phyloP scores from a whole-genome alignment of 192 early-diverging fungal genomes.

The Coemansia pectinata region DNA sequence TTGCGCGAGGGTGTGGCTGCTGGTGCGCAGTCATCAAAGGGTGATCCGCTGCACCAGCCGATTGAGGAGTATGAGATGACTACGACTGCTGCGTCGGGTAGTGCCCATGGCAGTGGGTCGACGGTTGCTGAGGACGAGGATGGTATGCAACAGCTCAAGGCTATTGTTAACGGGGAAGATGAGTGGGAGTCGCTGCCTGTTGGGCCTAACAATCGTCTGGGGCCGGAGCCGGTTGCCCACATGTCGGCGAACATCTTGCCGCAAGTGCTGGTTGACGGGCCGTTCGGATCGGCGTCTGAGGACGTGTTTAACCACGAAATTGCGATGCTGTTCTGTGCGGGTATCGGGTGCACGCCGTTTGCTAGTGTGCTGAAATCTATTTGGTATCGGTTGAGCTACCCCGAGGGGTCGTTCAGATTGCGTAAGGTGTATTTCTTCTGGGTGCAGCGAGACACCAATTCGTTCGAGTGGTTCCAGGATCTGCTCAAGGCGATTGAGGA shows the following conservation, averaged over 20 bases:
- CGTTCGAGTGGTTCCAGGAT: constrained; percentile 89
- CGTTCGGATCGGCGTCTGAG: constrained; percentile 77
- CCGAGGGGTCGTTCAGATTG: constrained; percentile 54
- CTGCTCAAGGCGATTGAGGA: constrained; percentile 79
- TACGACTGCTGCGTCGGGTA: not conserved
- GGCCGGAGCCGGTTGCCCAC: constrained; percentile 23
- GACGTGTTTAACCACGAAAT: constrained; percentile 83
- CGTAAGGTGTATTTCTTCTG: constrained; percentile 89
- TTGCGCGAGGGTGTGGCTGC: constrained; percentile 23
- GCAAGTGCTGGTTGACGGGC: constrained; percentile 73
- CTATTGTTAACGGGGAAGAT: constrained; percentile 33
- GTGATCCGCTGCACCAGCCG: not conserved
- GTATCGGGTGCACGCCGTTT: constrained; percentile 85
- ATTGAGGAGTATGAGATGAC: constrained; percentile 38
- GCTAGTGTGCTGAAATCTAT: constrained; percentile 80
- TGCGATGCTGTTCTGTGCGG: constrained; percentile 75
- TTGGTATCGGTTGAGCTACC: constrained; percentile 70
- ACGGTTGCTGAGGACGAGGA: constrained; percentile 13
- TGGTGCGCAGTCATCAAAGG: not conserved
- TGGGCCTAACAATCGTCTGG: constrained; percentile 6
- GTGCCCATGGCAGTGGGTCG: constrained; percentile 17
- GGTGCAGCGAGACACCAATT: constrained; percentile 79
- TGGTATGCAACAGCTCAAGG: constrained; percentile 31
- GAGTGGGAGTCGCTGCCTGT: constrained; percentile 34
- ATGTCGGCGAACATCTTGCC: constrained; percentile 58